Percentiles rank a stretch among this genome's conserved stretches.
Evolutionary conservation across 75 land plant species (phyloP).

Genomic region (Gnetum montanum): DNA sequence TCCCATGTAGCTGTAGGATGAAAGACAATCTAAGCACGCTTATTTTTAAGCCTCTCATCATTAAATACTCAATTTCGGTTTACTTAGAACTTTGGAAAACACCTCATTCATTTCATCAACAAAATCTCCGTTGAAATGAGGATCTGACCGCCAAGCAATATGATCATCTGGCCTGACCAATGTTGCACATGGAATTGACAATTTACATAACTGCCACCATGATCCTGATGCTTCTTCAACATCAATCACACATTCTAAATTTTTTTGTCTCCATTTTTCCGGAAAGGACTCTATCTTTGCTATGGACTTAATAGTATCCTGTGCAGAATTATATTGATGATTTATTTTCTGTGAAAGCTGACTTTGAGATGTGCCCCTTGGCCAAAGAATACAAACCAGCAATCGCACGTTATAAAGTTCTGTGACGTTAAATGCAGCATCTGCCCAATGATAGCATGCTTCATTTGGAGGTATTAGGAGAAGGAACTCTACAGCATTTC

Average conservation of each 20-base stretch:
- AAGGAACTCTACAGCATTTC: conserved; percentile 44
- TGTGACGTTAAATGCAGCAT: conserved; percentile 37
- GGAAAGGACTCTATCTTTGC: conserved; percentile 9
- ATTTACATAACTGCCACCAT: conserved; percentile 79
- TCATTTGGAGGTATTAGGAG: conserved; percentile 51
- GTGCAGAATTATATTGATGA: too few species aligned
- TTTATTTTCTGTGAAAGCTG: conserved; percentile 1
- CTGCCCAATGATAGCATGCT: conserved; percentile 49
- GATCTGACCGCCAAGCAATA: conserved; percentile 66
- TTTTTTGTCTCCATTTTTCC: conserved; percentile 12
- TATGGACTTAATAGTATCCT: conserved; percentile 16
- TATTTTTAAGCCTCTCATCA: too few species aligned
- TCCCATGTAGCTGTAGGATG: too few species aligned
- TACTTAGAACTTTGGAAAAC: conserved; percentile 11
- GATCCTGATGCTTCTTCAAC: conserved; percentile 40
- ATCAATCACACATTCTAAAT: conserved; percentile 20
- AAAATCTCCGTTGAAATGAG: conserved; percentile 19
- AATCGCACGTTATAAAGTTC: conserved; percentile 18
- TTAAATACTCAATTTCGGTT: background rate
- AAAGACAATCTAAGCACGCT: too few species aligned
- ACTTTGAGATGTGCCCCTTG: conserved; percentile 11
- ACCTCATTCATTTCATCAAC: conserved; percentile 23
- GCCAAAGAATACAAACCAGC: conserved; percentile 67
- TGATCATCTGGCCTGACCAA: conserved; percentile 93
- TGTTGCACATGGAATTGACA: conserved; percentile 56